Evolutionary conservation across 75 land plant genomes (phyloP), one percentile per base, ranked within the genome.

Genomic region (Cunninghamia lanceolata): DNA sequence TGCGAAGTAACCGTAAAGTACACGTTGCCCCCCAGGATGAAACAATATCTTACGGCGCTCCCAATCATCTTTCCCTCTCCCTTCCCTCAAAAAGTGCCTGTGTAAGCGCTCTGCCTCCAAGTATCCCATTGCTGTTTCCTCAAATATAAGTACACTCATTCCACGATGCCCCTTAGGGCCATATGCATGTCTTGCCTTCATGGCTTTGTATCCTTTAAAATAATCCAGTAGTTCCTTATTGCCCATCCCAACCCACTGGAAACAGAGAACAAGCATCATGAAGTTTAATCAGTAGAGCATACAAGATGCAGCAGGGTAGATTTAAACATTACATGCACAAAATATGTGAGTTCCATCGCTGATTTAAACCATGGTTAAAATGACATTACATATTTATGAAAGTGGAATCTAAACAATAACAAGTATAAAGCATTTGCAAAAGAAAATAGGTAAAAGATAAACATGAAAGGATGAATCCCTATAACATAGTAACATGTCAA

Each of bases 231-330:
- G 93, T 89, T 97, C 99, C 84, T 96, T 94, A 88, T 96, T 96
- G 40, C 98, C 99, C 99, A 97, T 96, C n/a, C 99, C 99, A 53
- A 92, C 82, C 97, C 97, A 97, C 99, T 97, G 90, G 30, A 39
- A 84, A n/a, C 21, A 36, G 17, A 34, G 28, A 47, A 83, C 25
- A 83, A 83, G 21, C 84, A 47, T 53, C 70, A 83, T 17, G 19
- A 56, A 53, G 43, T 16, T 52, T 39, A 30, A 83, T 9, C 25
- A 83, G 1, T 83, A 35, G 21, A 35, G 56, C n/a, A 83, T 40
- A 82, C 14, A 83, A 40, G 11, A n/a, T 82, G 45, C 47, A 40
- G 35, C 16, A 40, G 25, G 19, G 0, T 4, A 25, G 47, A n/a
- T 82, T 38, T 40, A 36, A 34, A 39, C 0, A 1, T 1, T 63